Conservation (phyloP, 2,329 filamentous ascomycete genomes). For the Zasmidium cellare region DNA sequence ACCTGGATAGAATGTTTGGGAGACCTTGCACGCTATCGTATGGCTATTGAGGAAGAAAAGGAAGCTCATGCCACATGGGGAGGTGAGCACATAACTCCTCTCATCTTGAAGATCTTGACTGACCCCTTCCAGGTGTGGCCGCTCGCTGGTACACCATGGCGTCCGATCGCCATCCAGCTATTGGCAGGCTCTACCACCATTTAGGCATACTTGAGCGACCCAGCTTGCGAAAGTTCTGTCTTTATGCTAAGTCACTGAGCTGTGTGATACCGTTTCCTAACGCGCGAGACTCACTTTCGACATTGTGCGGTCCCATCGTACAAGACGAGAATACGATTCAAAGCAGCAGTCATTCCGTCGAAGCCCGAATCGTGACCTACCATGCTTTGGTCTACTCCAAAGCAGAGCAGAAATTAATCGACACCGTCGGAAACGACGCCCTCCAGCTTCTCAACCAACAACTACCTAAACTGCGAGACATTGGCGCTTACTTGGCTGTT, state of each 20-base stretch:
- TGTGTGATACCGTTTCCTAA: constrained; percentile 66
- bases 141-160: constrained; percentile 83
- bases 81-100: constrained; percentile 21
- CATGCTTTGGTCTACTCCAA: constrained; percentile 66
- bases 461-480: constrained; percentile 44
- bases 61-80: constrained; percentile 72
- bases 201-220: constrained; percentile 75
- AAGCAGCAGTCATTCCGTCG: constrained; percentile 46
- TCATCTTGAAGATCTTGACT: not conserved
- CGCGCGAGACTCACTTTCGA: constrained; percentile 69
- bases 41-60: constrained; percentile 88
- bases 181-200: constrained; percentile 84
- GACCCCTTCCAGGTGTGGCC: constrained; percentile 54
- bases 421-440: constrained; percentile 51
- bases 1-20: constrained; percentile 95
- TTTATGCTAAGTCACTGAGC: constrained; percentile 69
- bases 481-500: constrained; percentile 59
- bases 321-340: constrained; percentile 36
- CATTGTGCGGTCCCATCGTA: constrained; percentile 59
- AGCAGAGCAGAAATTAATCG: constrained; percentile 49
- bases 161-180: constrained; percentile 71
- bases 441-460: constrained; percentile 56
- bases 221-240: constrained; percentile 70
- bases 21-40: constrained; percentile 79
- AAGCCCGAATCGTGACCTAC: constrained; percentile 62